A percentile compares a stretch with the other conserved stretches of the same genome.
Conservation (phyloP, 1,284 basidiomycete species). For the Cutaneotrichosporon cavernicola region DNA sequence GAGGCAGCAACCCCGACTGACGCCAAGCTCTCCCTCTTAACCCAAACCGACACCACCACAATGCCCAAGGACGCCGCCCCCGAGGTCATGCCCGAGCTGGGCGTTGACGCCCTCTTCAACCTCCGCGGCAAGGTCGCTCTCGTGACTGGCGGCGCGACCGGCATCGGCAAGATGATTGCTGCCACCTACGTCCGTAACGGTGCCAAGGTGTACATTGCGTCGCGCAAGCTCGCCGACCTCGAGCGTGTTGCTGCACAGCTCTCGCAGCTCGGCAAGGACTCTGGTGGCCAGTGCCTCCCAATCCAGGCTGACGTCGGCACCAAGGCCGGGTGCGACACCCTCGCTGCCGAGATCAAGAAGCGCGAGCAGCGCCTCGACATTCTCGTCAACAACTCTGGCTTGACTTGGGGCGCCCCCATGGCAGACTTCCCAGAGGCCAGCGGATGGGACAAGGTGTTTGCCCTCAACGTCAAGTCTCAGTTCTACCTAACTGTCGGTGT, state of each 20-base stretch:
- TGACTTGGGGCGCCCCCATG: slow-evolving; percentile 27
- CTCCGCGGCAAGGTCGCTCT: slow-evolving; percentile 27
- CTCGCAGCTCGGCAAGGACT: slow-evolving; percentile 16
- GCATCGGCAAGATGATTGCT: slow-evolving; percentile 32
- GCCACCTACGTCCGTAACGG: slow-evolving; percentile 34
- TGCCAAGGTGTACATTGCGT: slow-evolving; percentile 37
- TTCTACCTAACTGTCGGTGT: slow-evolving; percentile 35
- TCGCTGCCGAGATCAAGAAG: slow-evolving; percentile 21
- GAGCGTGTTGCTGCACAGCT: slow-evolving; percentile 25
- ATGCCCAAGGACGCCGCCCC: slow-evolving; percentile 31
- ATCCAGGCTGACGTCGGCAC: slow-evolving; percentile 35
- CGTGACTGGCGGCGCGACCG: slow-evolving; percentile 29
- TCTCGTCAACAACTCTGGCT: slow-evolving; percentile 47
- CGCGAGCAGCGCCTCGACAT: slow-evolving; percentile 39
- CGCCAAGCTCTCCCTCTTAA: background rate
- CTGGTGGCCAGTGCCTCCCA: slow-evolving; percentile 22
- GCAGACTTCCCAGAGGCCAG: slow-evolving; percentile 27
- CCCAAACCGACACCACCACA: slow-evolving; percentile 5
- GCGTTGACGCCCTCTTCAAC: slow-evolving; percentile 24
- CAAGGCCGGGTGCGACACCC: slow-evolving; percentile 29
- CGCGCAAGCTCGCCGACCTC: slow-evolving; percentile 29
- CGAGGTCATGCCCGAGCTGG: slow-evolving; percentile 28
- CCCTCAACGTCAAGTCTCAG: slow-evolving; percentile 30
- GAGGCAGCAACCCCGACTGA: background rate
- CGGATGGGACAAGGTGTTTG: slow-evolving; percentile 30